Evolutionary conservation across 1,139 yeast species (phyloP).

Genomic region (Magnusiomyces fungicola): DNA sequence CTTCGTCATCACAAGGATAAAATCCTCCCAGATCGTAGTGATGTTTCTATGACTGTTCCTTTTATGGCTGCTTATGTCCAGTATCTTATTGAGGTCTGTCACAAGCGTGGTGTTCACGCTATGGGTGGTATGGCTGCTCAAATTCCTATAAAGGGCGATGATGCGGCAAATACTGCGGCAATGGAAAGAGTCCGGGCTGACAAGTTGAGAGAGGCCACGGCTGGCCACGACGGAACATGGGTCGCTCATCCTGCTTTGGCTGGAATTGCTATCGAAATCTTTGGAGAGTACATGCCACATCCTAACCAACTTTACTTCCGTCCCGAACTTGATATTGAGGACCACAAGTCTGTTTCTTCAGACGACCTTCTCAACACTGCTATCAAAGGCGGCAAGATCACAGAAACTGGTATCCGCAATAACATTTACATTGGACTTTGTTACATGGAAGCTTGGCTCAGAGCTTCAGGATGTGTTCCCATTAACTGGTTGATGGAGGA

Average conservation of each 20-base stretch:
- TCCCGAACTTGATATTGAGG: slow-evolving; percentile 32
- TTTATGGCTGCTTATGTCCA: slow-evolving; percentile 67
- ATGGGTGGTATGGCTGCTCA: slow-evolving; percentile 87
- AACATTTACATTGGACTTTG: slow-evolving; percentile 66
- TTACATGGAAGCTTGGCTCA: slow-evolving; percentile 78
- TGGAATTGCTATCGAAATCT: slow-evolving; percentile 64
- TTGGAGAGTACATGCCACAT: slow-evolving; percentile 76
- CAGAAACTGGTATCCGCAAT: slow-evolving; percentile 67
- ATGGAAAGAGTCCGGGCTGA: slow-evolving; percentile 67
- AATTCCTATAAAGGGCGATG: slow-evolving; percentile 67
- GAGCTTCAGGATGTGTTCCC: slow-evolving; percentile 76
- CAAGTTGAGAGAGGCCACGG: slow-evolving; percentile 64
- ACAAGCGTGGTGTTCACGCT: slow-evolving; percentile 68
- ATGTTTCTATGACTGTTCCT: slow-evolving; percentile 68
- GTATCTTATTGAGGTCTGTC: slow-evolving; percentile 62
- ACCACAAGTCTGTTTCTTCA: slow-evolving; percentile 49
- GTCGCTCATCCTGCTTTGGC: slow-evolving; percentile 79
- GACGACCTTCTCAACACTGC: slow-evolving; percentile 63
- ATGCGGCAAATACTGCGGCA: slow-evolving; percentile 54
- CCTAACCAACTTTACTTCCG: slow-evolving; percentile 72
- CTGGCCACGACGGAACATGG: slow-evolving; percentile 81
- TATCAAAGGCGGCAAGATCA: slow-evolving; percentile 57
- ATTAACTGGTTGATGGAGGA: slow-evolving; percentile 81
- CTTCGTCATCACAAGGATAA: slow-evolving; percentile 57
- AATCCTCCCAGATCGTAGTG: slow-evolving; percentile 64